Evolutionary conservation across 352 stramenopile species (phyloP).

Genomic region (Achlya hypogyna): DNA sequence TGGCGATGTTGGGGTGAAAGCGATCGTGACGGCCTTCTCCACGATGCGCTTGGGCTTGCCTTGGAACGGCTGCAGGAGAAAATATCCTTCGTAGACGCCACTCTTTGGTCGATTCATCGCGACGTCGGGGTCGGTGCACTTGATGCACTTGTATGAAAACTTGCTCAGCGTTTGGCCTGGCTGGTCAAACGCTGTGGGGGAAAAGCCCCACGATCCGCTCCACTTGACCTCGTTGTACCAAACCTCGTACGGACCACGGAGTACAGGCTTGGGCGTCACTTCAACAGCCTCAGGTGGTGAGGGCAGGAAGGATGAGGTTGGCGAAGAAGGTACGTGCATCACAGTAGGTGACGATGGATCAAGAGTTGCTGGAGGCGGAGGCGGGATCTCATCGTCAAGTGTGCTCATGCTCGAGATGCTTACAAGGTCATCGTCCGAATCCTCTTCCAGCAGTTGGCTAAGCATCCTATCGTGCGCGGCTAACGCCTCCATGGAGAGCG

Average conservation of each 20-base stretch:
- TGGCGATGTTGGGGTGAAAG: slow-evolving; percentile 3
- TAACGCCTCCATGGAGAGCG: not conserved
- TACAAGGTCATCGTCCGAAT: slow-evolving; percentile 1
- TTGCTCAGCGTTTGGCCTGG: slow-evolving; percentile 7
- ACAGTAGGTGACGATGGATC: not conserved
- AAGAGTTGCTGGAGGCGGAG: not conserved
- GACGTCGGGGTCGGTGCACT: not conserved
- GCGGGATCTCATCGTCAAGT: not conserved
- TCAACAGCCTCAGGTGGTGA: not conserved
- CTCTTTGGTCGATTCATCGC: not conserved
- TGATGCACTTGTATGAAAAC: slow-evolving; percentile 18
- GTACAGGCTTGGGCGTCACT: not conserved
- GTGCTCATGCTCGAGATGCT: slow-evolving; percentile 3
- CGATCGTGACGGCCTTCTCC: not conserved
- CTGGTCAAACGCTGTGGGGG: not conserved
- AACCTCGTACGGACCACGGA: slow-evolving; percentile 13
- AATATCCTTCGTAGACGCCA: slow-evolving; percentile 12
- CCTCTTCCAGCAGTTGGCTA: not conserved
- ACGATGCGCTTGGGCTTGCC: not conserved
- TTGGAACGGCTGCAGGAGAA: not conserved
- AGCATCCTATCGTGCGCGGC: not conserved
- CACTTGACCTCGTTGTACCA: slow-evolving; percentile 10
- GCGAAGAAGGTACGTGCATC: not conserved
- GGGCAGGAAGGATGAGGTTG: not conserved
- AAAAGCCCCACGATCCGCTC: slow-evolving; percentile 16